Percentiles rank a stretch among this genome's conserved stretches.
These are phyloP conservation scores for Boletus subparvulus DNA, from an alignment of 768 basidiomycete genomes.

Conservation along the genomic window DNA sequence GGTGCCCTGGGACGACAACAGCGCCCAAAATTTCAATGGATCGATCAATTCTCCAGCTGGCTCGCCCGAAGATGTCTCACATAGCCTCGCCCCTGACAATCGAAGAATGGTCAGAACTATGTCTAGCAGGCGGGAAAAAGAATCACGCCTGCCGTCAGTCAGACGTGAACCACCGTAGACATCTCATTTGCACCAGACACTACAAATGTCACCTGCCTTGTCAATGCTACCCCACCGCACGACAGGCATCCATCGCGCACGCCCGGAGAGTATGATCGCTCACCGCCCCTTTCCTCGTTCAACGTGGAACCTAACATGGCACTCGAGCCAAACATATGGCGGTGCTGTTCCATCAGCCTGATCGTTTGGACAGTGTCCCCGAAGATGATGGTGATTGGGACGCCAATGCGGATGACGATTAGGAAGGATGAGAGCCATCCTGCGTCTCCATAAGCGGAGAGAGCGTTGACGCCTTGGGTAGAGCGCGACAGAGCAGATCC, in stretches of 20 bases:
- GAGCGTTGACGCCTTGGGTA: slow-evolving; percentile 46
- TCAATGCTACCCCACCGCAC: slow-evolving; percentile 62
- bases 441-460: neutral
- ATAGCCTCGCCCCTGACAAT: slow-evolving; percentile 5
- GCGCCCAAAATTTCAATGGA: slow-evolving; percentile 52
- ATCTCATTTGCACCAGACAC: neutral
- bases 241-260: slow-evolving; percentile 64
- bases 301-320: slow-evolving; percentile 81
- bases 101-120: neutral
- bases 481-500: slow-evolving; percentile 82
- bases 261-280: slow-evolving; percentile 86
- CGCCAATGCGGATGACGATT: neutral
- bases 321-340: slow-evolving; percentile 85
- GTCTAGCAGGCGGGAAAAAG: neutral
- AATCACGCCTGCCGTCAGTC: slow-evolving; percentile 24
- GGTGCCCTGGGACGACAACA: slow-evolving; percentile 43
- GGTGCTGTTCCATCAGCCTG: slow-evolving; percentile 17
- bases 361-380: neutral
- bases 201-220: slow-evolving; percentile 41
- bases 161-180: neutral
- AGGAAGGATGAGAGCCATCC: neutral
- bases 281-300: slow-evolving; percentile 94
- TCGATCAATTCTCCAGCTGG: neutral
- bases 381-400: slow-evolving; percentile 1
- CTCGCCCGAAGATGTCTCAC: slow-evolving; percentile 1